Base-by-base conservation (phyloP, 345 rosid species). In the Atalantia buxifolia region DNA sequence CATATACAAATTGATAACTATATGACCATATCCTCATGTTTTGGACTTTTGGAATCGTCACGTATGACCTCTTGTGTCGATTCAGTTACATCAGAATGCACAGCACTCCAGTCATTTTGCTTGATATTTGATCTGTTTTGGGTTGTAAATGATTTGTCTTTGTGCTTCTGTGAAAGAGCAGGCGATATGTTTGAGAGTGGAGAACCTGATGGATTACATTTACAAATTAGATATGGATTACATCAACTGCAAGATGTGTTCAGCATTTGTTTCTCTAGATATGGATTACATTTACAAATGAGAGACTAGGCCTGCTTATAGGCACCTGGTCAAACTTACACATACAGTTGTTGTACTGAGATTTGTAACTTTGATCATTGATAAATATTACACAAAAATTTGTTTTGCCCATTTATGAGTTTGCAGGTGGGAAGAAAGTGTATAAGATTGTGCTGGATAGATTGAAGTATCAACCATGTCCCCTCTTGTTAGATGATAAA, bases 391-490 rank as follows among this genome's bases (percentile, higher is more conserved):
- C 5, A 6, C 1, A 2, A 18, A 35, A 16, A 4, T 28, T 7
- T 55, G 2, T 53, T 8, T 27, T 36, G 71, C 45, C 36, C 57
- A 24, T 83, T 4, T 74, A 35, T 18, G 69, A 72, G 28, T 62
- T 56, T 85, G 36, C 69, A 85, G 90, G 85, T 57, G 77, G 74
- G 19, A 85, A 76, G 80, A 79, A 73, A 60, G 66, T 67, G 19
- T 73, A 83, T 48, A 50, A 70, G 79, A 69, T 83, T 48, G 80
- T 85, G 69, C 83, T 77, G 77, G 86, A 85, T 78, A 77, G 75
- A 70, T 75, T 81, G 31, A 83, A 33, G 69, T 72, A 69, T 69
- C 77, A 76, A 38, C 62, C 83, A 7, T 21, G 60, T 65, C 14
- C 75, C 16, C 42, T 35, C 63, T 64, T 60, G 16, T n/a, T 40